Conservation (phyloP, 2,329 filamentous ascomycete species). For the Coniochaeta pulveracea region DNA sequence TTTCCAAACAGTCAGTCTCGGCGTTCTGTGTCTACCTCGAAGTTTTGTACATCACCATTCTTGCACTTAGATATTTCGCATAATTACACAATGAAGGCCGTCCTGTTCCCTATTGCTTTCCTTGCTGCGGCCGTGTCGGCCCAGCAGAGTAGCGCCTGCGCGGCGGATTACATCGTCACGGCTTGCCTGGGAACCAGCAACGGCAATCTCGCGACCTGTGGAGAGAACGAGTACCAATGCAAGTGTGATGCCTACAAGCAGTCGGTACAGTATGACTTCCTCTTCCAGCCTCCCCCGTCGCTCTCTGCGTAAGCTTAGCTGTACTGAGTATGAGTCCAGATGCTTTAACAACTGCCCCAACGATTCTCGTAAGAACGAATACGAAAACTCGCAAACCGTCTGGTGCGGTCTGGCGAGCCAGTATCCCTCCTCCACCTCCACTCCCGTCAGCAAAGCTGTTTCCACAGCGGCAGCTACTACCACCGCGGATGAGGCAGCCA, state of each 20-base stretch:
- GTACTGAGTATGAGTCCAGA: constrained; percentile 14
- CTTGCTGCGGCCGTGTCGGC: constrained; percentile 23
- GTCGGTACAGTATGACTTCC: constrained; percentile 24
- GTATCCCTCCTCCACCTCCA: constrained; percentile 22
- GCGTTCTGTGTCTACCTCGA: too few species aligned
- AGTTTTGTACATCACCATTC: too few species aligned
- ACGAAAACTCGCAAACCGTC: constrained; percentile 25
- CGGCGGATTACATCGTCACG: constrained; percentile 34
- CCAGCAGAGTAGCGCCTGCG: constrained; percentile 23
- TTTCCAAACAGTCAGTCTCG: too few species aligned
- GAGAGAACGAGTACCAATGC: constrained; percentile 30
- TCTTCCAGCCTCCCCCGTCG: neutral
- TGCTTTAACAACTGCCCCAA: constrained; percentile 48
- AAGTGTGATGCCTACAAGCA: constrained; percentile 31
- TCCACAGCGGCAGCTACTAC: constrained; percentile 14
- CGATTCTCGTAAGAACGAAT: constrained; percentile 24
- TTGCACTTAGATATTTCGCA: too few species aligned
- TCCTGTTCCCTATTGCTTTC: constrained; percentile 27
- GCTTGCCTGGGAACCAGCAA: constrained; percentile 29
- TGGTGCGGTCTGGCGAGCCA: constrained; percentile 34
- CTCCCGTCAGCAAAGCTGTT: constrained; percentile 14
- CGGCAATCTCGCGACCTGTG: constrained; percentile 26
- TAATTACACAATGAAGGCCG: constrained; percentile 28
- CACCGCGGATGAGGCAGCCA: constrained; percentile 10
- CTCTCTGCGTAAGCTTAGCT: neutral